These are phyloP conservation scores for Neofusicoccum parvum DNA, from an alignment of 2,329 filamentous ascomycete genomes.

Conservation along the genomic window DNA sequence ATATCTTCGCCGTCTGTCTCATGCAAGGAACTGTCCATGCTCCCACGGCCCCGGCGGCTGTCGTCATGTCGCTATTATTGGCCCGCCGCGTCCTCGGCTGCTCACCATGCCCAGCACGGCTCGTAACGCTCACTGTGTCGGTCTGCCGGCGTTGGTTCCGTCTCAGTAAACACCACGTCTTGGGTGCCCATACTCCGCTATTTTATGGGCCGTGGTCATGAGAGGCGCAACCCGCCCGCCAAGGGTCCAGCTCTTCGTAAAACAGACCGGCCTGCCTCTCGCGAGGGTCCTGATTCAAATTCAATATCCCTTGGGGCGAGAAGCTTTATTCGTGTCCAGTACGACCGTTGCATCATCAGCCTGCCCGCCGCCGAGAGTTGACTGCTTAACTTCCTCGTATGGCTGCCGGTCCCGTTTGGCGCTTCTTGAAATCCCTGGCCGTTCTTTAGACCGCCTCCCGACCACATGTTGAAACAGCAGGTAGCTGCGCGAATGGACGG, in stretches of 20 bases:
- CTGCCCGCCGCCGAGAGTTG: neutral
- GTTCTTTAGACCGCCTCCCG: conserved; percentile 4
- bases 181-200: conserved; percentile 18
- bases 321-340: conserved; percentile 8
- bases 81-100: conserved; percentile 8
- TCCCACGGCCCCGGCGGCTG: conserved; percentile 7
- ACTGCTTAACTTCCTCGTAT: conserved; percentile 6
- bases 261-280: conserved; percentile 5
- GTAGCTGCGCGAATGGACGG: conserved; percentile 8
- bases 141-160: conserved; percentile 18
- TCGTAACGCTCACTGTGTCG: conserved; percentile 20
- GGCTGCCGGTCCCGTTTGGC: neutral
- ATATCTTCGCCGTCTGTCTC: conserved; percentile 16
- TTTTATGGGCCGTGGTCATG: conserved; percentile 19
- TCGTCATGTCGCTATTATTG: conserved; percentile 20
- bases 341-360: conserved; percentile 9
- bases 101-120: conserved; percentile 12
- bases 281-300: conserved; percentile 18
- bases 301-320: conserved; percentile 10
- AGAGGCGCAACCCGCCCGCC: conserved; percentile 6
- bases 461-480: conserved; percentile 13
- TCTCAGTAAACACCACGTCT: conserved; percentile 17
- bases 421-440: neutral
- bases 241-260: conserved; percentile 13
- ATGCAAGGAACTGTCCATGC: conserved; percentile 15